Evolutionary conservation across 2,329 filamentous ascomycete species (phyloP).

Genomic region (Ophiostoma montium): DNA sequence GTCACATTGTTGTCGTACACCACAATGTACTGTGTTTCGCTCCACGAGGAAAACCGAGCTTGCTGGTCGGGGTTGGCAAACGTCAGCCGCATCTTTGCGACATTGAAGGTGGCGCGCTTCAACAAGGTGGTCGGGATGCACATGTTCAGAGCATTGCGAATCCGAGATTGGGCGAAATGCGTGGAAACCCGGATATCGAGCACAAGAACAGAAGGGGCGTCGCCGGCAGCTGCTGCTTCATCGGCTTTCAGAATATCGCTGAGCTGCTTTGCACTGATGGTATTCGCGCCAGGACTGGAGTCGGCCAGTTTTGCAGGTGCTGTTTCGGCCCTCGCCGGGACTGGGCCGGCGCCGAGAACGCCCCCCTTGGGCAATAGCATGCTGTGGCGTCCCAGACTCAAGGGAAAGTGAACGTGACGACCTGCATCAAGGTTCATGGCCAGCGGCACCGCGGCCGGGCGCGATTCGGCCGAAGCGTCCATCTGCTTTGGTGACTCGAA

Average conservation of each 20-base stretch:
- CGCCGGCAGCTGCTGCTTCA: no score
- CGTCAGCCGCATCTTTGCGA: constrained; percentile 74
- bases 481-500: constrained; percentile 32
- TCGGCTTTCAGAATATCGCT: constrained; percentile 35
- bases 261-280: constrained; percentile 41
- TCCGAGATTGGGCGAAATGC: constrained; percentile 61
- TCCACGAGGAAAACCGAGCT: constrained; percentile 64
- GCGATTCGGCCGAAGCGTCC: constrained; percentile 23
- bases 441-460: constrained; percentile 16
- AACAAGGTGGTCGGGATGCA: constrained; percentile 91
- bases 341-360: background rate
- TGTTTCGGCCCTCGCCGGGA: constrained; percentile 32
- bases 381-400: constrained; percentile 34
- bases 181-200: constrained; percentile 80
- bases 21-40: constrained; percentile 57
- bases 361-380: constrained; percentile 16
- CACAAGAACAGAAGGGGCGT: constrained; percentile 39
- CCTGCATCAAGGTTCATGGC: constrained; percentile 32
- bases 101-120: constrained; percentile 80
- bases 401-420: constrained; percentile 32
- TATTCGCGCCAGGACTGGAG: constrained; percentile 23
- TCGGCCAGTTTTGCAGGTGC: constrained; percentile 34
- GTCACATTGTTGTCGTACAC: constrained; percentile 73
- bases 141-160: constrained; percentile 72
- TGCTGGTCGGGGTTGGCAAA: constrained; percentile 62